Base-by-base conservation (phyloP, 495 filamentous ascomycete species). In the Neurospora sp. region DNA sequence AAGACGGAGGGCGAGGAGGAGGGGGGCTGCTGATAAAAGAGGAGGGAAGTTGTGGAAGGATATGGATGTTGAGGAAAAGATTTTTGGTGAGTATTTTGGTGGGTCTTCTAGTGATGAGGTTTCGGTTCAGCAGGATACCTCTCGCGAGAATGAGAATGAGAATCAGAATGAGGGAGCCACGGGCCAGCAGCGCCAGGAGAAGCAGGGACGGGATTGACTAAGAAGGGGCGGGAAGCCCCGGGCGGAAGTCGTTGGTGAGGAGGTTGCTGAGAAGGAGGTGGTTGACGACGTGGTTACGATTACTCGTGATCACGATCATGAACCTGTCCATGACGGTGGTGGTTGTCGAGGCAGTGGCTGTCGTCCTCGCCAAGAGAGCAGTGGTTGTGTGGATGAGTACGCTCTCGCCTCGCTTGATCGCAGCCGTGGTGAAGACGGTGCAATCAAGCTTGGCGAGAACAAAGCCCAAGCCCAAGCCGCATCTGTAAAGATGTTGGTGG, bases 221-320 rank as follows among this genome's bases (percentile, higher is more conserved):
- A 68, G 71, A 76, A 79, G 80, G 80, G 80, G 82, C 79, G 76
- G 78, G 81, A 80, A 82, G 80, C 80, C 78, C 81, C 79, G 70
- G 35, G 69, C 40, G 22, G 72, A 72, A 39, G 16, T n/a, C 12
- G 20, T 22, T 20, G 39, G 7, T 18, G 27, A 16, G 18, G 44
- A 41, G 20, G 40, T 14, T 18, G 40, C 11, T 37, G 71, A n/a
- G 18, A 9, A 2, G 38, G 31, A 35, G 3, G 9, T 40, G 65
- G 7, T 37, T 37, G 35, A 37, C 35, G 35, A 37, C 16, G 4
- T 35, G 14, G 31, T 48, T 18, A 70, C 31, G 2, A 39, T 12
- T 16, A 5, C n/a, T 20, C 12, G 14, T 7, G 22, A 18, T 46
- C n/a, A 18, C 22, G 38, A n/a, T 10, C 0, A 27, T 0, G 48